phyloP scores from a whole-genome alignment of 169 alveolate species.

The Plasmodium blacklocki region DNA sequence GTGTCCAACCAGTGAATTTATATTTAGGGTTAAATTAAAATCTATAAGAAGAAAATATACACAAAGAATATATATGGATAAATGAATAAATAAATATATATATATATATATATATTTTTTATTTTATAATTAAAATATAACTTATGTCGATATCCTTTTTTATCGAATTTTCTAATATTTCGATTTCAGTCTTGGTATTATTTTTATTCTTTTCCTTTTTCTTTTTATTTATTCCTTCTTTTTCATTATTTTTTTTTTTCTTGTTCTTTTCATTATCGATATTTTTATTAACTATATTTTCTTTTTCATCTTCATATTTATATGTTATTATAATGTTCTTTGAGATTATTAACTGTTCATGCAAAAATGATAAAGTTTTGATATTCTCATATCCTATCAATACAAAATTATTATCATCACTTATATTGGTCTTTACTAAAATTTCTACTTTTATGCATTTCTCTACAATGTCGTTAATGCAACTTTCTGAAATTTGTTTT shows the following conservation, averaged over 20 bases:
- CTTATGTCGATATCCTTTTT: conserved; percentile 34
- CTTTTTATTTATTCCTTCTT: conserved; percentile 45
- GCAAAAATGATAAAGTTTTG: conserved; percentile 58
- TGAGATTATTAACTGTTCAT: conserved; percentile 57
- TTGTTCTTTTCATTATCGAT: neutral
- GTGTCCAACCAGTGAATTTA: conserved; percentile 54
- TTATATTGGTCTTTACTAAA: conserved; percentile 20
- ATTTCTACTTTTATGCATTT: conserved; percentile 20
- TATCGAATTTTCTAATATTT: conserved; percentile 7
- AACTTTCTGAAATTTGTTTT: conserved; percentile 21
- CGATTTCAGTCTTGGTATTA: conserved; percentile 11
- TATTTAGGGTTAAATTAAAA: conserved; percentile 44
- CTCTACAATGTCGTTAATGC: conserved; percentile 40
- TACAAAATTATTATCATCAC: conserved; percentile 23
- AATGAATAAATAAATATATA: neutral
- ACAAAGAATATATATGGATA: neutral
- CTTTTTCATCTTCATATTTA: conserved; percentile 21
- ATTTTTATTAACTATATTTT: neutral
- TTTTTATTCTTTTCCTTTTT: conserved; percentile 31
- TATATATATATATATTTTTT: neutral
- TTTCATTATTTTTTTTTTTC: conserved; percentile 5
- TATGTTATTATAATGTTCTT: conserved; percentile 29
- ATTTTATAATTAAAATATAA: conserved; percentile 3
- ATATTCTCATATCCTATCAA: conserved; percentile 33
- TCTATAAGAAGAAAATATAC: conserved; percentile 4